Percentiles rank a stretch among this genome's conserved stretches.
Conservation (phyloP, 805 yeast genomes). For the Cyberlindnera lachancei region DNA sequence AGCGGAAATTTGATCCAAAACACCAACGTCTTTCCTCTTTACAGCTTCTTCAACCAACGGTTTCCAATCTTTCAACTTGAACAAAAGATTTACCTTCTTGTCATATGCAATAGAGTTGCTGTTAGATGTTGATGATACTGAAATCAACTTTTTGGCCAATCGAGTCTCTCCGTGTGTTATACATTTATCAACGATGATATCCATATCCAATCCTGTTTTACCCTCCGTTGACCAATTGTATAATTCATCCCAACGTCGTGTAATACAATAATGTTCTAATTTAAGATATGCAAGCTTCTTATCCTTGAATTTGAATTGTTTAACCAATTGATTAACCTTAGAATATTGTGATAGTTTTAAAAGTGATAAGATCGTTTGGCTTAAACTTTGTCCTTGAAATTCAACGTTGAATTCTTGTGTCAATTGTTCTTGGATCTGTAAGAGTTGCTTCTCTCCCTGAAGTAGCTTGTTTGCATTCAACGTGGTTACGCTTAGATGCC, state of each 20-base stretch:
- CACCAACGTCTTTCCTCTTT: conserved; percentile 11
- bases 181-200: conserved; percentile 36
- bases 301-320: conserved; percentile 50
- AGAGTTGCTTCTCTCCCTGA: conserved; percentile 37
- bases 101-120: conserved; percentile 15
- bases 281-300: conserved; percentile 48
- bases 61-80: conserved; percentile 15
- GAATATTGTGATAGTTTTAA: conserved; percentile 40
- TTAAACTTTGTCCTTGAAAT: conserved; percentile 35
- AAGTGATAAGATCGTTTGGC: conserved; percentile 41
- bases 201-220: conserved; percentile 37
- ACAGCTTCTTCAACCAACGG: conserved; percentile 17
- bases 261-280: conserved; percentile 38
- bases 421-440: conserved; percentile 37
- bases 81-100: conserved; percentile 9
- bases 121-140: conserved; percentile 10
- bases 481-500: too few relatives aligned
- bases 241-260: conserved; percentile 47
- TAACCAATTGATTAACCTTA: conserved; percentile 39
- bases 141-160: conserved; percentile 14
- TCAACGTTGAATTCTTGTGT: conserved; percentile 33
- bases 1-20: too few relatives aligned
- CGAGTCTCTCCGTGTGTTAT: conserved; percentile 9
- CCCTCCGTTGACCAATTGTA: conserved; percentile 54
- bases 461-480: conserved; percentile 28